Percentiles rank a stretch among this genome's conserved stretches.
These are phyloP conservation scores for Dactylonectria macrodidyma DNA, from an alignment of 2,329 filamentous ascomycete species.

Conservation along the genomic window DNA sequence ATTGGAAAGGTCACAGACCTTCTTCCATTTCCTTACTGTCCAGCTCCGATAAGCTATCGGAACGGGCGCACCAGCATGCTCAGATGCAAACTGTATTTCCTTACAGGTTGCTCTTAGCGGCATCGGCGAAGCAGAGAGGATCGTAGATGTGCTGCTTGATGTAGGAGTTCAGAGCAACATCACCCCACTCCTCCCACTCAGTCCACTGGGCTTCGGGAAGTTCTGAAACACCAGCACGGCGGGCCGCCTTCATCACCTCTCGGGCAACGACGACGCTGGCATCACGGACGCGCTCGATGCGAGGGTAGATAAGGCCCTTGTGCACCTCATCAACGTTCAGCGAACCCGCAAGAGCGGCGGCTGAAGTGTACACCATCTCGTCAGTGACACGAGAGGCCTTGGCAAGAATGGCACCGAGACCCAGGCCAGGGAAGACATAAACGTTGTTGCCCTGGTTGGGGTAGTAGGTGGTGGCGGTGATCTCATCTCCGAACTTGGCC, in stretches of 20 bases:
- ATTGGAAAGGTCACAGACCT: constrained; percentile 35
- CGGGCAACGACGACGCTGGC: constrained; percentile 89
- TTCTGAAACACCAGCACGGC: constrained; percentile 82
- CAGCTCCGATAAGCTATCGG: not conserved
- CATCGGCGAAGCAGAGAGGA: constrained; percentile 62
- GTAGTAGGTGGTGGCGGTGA: constrained; percentile 75
- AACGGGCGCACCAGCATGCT: constrained; percentile 39
- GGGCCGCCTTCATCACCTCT: constrained; percentile 93
- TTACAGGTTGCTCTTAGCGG: constrained; percentile 51
- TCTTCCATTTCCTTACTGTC: constrained; percentile 15
- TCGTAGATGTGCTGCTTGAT: constrained; percentile 75
- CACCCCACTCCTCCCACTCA: constrained; percentile 81
- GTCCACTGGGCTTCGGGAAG: constrained; percentile 79
- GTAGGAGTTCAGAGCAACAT: constrained; percentile 71
- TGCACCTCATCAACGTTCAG: constrained; percentile 87
- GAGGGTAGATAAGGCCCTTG: constrained; percentile 90
- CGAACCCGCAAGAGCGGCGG: constrained; percentile 82
- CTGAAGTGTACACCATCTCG: constrained; percentile 97
- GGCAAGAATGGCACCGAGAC: constrained; percentile 91
- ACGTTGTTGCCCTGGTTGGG: constrained; percentile 89
- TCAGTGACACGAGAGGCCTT: constrained; percentile 91
- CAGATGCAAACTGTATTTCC: constrained; percentile 5
- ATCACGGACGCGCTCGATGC: constrained; percentile 91
- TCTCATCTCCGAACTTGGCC: constrained; percentile 70
- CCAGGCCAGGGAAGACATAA: constrained; percentile 97